A percentile compares a stretch with the other conserved stretches of the same genome.
Evolutionary conservation across 345 rosid species (phyloP).

Genomic region (Odontarrhena argentea): DNA sequence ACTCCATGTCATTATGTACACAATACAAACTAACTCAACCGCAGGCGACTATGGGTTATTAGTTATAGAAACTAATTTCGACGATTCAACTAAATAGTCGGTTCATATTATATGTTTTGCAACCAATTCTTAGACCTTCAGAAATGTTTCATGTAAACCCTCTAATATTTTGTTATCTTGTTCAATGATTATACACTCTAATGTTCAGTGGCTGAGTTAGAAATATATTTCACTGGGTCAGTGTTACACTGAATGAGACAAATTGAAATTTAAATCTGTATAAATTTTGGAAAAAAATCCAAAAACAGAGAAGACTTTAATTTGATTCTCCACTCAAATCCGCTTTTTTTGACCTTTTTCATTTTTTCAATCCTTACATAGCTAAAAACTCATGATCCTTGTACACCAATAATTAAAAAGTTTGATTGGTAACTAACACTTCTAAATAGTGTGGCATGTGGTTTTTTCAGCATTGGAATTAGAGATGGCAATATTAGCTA

Average conservation of each 20-base stretch:
- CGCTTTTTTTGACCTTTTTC: neutral
- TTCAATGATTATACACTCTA: no score
- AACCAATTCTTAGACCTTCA: neutral
- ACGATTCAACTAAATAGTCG: neutral
- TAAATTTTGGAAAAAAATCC: neutral
- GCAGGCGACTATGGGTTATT: no score
- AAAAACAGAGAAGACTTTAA: conserved; percentile 1
- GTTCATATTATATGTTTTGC: neutral
- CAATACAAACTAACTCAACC: no score
- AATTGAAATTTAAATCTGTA: neutral
- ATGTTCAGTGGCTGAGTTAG: no score
- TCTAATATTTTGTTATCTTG: neutral
- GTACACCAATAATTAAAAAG: neutral
- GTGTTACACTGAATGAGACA: neutral
- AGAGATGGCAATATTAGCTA: neutral
- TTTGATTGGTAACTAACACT: no score
- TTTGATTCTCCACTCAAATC: conserved; percentile 19
- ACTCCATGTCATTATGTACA: no score
- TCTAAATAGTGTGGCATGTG: neutral
- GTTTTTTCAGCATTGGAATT: neutral
- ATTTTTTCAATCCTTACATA: conserved; percentile 9
- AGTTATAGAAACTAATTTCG: no score
- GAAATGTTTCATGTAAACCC: neutral
- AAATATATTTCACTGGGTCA: no score
- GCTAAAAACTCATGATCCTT: neutral